Base-by-base conservation (phyloP, 1,139 yeast genomes). In the Diutina neorugosa region DNA sequence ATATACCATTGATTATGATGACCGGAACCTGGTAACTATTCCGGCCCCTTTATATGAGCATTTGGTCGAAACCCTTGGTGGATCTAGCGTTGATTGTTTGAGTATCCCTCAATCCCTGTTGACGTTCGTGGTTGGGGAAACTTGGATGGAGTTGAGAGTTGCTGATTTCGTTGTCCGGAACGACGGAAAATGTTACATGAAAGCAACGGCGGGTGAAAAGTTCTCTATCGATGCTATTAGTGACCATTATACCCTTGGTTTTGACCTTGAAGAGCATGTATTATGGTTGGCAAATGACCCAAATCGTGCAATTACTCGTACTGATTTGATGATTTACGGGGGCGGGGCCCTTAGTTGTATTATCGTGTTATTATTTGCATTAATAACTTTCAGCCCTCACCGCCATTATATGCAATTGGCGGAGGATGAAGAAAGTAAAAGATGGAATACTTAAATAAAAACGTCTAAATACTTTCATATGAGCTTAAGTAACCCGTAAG, bases 401-500 rank as follows among this genome's bases (percentile, higher is more conserved):
- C 48, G 34, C 34, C 48, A 44, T 44, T 23, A 12, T 12, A 9
- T 44, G 18, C n/a, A 44, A 44, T 44, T 44, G 48, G 34, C 25
- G n/a, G 48, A 44, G 16, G 48, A 44, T 4, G 48, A 44, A 44
- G 34, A 23, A 44, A 21, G 8, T 18, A 9, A 23, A 44, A 3
- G 5, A 11, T n/a, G 14, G 21, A 4, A 44, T 3, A 11, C 6
- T 19, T 19, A 14, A 5, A 2, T 18, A 19, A 8, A 8, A 9
- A 19, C 7, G 19, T 20, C n/a, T 4, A 19, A 23, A 23, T 23
- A 6, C 9, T 16, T 21, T 23, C 37, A 72, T 53, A 72, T 67
- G 48, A 74, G 56, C 58, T 65, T 69, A n/a, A 66, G 53, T 20
- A 69, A 66, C 25, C 59, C 59, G 59, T 66, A 76, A 0, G 80